These are phyloP conservation scores for Saturnispora diversa DNA, from an alignment of 805 yeast genomes.

Conservation along the genomic window DNA sequence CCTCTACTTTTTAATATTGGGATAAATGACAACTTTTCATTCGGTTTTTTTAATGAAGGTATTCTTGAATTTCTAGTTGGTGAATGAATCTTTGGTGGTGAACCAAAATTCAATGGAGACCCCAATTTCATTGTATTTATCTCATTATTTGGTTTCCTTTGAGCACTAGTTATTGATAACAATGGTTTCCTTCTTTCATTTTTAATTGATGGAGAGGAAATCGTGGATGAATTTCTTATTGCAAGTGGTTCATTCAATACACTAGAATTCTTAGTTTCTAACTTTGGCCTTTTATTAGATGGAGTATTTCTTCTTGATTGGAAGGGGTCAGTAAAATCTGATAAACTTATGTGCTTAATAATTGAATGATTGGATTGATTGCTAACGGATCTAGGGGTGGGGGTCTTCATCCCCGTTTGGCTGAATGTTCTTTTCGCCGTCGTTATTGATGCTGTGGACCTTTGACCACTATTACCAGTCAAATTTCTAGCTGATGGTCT, in stretches of 20 bases:
- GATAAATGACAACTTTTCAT: slow-evolving; percentile 1
- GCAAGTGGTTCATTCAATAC: neutral
- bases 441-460: neutral
- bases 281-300: neutral
- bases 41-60: neutral
- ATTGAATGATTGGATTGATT: neutral
- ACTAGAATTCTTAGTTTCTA: neutral
- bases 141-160: neutral
- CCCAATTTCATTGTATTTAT: neutral
- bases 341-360: neutral
- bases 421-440: neutral
- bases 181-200: neutral
- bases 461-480: slow-evolving; percentile 1
- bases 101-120: neutral
- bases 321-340: slow-evolving; percentile 9
- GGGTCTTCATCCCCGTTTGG: neutral
- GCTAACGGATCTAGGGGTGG: slow-evolving; percentile 2
- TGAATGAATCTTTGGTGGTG: slow-evolving; percentile 1
- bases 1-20: neutral
- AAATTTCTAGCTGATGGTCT: slow-evolving; percentile 1
- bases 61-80: slow-evolving; percentile 1
- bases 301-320: slow-evolving; percentile 3
- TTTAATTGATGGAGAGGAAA: no score
- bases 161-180: neutral
- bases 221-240: no score